Conservation (phyloP, 164 flowering plant genomes). For the Piper betle region DNA sequence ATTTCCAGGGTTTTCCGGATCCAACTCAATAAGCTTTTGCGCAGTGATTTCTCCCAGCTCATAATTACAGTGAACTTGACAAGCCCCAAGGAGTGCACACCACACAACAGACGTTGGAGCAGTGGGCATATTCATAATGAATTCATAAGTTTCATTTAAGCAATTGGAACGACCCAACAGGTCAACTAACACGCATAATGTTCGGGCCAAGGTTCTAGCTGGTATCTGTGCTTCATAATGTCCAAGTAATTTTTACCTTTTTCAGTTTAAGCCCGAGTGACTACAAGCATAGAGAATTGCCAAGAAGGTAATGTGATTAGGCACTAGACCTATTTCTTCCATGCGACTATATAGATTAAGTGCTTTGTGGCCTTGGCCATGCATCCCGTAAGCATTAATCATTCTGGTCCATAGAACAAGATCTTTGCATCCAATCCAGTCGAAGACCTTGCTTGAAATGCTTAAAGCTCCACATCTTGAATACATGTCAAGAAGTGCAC, state of each 20-base stretch:
- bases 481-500: conserved; percentile 75
- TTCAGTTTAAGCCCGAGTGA: conserved; percentile 54
- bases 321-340: conserved; percentile 29
- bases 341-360: conserved; percentile 36
- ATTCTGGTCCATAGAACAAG: conserved; percentile 53
- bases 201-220: conserved; percentile 78
- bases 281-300: conserved; percentile 76
- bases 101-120: conserved; percentile 60
- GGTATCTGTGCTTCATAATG: conserved; percentile 37
- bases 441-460: conserved; percentile 35
- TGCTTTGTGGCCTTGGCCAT: conserved; percentile 60
- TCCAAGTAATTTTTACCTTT: conserved; percentile 44
- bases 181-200: conserved; percentile 84
- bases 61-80: conserved; percentile 46
- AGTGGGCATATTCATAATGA: conserved; percentile 36
- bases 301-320: conserved; percentile 70
- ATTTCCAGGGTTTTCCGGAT: conserved; percentile 54
- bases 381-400: conserved; percentile 78
- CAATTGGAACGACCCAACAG: conserved; percentile 66
- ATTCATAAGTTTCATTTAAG: conserved; percentile 55
- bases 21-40: conserved; percentile 43
- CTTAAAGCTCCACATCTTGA: conserved; percentile 53
- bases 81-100: conserved; percentile 76
- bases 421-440: conserved; percentile 15
- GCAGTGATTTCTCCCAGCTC: conserved; percentile 60